Evolutionary conservation across 129 eudicot species (phyloP).

Genomic region (Flaveria linearis): DNA sequence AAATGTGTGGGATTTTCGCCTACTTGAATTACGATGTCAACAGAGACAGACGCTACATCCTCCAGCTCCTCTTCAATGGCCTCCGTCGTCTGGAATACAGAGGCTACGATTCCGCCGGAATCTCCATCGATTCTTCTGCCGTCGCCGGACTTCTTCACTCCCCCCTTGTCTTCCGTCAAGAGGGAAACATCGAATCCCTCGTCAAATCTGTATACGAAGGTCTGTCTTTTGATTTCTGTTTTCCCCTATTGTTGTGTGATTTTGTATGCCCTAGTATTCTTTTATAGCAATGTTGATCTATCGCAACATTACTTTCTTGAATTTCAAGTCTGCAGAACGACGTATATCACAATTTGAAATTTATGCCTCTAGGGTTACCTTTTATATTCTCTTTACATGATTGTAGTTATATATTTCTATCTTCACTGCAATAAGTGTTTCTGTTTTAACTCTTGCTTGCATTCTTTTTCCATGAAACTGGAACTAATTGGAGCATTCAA

Average conservation of each 20-base stretch:
- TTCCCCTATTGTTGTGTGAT: not conserved
- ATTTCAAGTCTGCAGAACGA: too few species aligned
- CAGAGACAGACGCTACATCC: slow-evolving; percentile 72
- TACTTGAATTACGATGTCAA: slow-evolving; percentile 70
- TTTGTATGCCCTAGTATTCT: slow-evolving; percentile 3
- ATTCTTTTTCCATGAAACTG: too few species aligned
- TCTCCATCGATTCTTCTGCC: slow-evolving; percentile 56
- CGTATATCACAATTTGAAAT: too few species aligned
- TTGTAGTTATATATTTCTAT: not conserved
- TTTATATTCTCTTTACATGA: not conserved
- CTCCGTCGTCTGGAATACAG: slow-evolving; percentile 90
- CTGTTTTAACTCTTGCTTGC: not conserved
- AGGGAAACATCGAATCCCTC: slow-evolving; percentile 82
- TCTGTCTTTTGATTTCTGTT: not conserved
- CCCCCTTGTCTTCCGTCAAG: slow-evolving; percentile 81
- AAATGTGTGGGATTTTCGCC: slow-evolving; percentile 90
- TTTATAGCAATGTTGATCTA: not conserved
- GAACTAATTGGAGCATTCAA: too few species aligned
- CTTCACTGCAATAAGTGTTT: not conserved
- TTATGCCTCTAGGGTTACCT: not conserved
- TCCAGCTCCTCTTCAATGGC: slow-evolving; percentile 78
- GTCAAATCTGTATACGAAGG: slow-evolving; percentile 81
- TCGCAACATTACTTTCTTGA: not conserved
- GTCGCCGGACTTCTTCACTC: slow-evolving; percentile 1
- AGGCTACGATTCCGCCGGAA: slow-evolving; percentile 90